Evolutionary conservation across 2,329 filamentous ascomycete species (phyloP).

Genomic region (Magnaporthiopsis incrustans): DNA sequence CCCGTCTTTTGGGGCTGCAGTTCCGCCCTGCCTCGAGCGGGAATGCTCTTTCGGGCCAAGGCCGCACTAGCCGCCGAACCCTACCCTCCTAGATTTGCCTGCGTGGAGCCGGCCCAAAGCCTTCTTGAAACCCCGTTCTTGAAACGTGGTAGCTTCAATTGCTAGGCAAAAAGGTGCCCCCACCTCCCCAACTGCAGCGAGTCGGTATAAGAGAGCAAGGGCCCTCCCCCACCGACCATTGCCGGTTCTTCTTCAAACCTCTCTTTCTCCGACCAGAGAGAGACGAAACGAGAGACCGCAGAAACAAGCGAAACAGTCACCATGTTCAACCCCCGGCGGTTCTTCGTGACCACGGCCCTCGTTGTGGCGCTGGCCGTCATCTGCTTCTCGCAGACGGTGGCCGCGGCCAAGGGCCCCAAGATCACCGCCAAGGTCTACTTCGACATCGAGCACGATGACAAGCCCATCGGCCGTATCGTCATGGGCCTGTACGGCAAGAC

Average conservation of each 20-base stretch:
- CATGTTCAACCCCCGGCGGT: conserved; percentile 69
- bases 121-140: conserved; percentile 8
- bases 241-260: background rate
- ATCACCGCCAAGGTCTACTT: conserved; percentile 95
- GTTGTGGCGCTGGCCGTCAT: conserved; percentile 68
- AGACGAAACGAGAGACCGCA: background rate
- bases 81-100: no score
- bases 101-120: no score
- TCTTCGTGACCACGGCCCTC: conserved; percentile 65
- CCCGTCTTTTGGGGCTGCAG: background rate
- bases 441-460: conserved; percentile 70
- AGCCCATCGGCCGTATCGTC: conserved; percentile 65
- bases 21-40: background rate
- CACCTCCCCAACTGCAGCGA: background rate
- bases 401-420: conserved; percentile 80
- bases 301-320: background rate
- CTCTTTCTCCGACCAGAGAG: background rate
- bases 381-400: conserved; percentile 66
- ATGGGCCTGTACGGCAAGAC: conserved; percentile 85
- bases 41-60: background rate
- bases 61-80: background rate
- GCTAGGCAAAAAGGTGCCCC: background rate
- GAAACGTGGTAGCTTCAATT: conserved; percentile 10
- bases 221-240: background rate
- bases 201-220: background rate